phyloP scores from a whole-genome alignment of 768 basidiomycete genomes.

The Albatrellus ellisii region DNA sequence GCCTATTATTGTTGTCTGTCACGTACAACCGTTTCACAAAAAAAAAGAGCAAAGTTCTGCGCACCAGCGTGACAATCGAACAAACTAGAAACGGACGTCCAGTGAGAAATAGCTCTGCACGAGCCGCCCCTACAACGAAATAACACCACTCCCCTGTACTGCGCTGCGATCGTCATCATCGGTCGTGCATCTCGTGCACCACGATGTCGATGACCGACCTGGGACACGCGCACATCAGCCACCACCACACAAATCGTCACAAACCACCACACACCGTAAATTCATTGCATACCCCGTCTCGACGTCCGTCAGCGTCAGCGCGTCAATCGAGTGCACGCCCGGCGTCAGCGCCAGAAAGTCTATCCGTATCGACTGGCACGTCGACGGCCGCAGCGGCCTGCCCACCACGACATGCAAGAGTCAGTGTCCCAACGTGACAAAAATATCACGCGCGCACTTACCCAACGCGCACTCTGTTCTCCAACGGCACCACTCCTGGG shows the following conservation, averaged over 20 bases:
- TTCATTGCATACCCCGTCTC: slow-evolving; percentile 64
- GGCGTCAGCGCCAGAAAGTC: slow-evolving; percentile 70
- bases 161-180: not conserved
- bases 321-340: slow-evolving; percentile 67
- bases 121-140: not conserved
- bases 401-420: not conserved
- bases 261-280: slow-evolving; percentile 37
- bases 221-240: not conserved
- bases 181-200: slow-evolving; percentile 36
- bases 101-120: too few relatives aligned
- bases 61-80: too few relatives aligned
- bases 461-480: slow-evolving; percentile 73
- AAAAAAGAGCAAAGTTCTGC: too few relatives aligned
- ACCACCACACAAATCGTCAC: slow-evolving; percentile 4
- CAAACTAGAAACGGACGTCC: too few relatives aligned
- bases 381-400: slow-evolving; percentile 68
- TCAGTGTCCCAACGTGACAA: not conserved
- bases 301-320: slow-evolving; percentile 59
- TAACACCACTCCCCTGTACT: not conserved
- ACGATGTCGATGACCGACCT: slow-evolving; percentile 71
- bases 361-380: slow-evolving; percentile 81
- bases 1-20: too few relatives aligned
- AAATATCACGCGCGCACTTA: slow-evolving; percentile 29
- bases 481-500: slow-evolving; percentile 62
- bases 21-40: too few relatives aligned